Evolutionary conservation across 805 yeast species (phyloP), one percentile per base, ranked within the genome.

Genomic region (Monosporozyma aquatica): DNA sequence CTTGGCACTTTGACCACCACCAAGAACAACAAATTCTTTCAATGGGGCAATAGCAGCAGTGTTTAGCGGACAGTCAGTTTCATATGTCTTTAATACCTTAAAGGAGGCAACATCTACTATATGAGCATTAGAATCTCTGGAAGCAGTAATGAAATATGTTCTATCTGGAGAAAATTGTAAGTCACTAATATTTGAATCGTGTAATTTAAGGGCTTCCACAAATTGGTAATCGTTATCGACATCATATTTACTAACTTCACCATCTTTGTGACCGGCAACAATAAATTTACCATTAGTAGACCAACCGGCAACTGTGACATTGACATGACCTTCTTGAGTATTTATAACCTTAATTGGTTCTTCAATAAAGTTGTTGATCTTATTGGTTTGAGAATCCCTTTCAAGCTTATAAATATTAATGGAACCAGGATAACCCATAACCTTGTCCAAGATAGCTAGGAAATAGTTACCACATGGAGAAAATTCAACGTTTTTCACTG

Each of bases 1-100:
- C 66, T 87, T 80, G 32, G 98, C 97, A 57, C 87, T 97, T 72
- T 92, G 97, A 79, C 99, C 99, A 70, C 99, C 99, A 42, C 97
- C 98, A 48, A 92, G 72, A 39, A 92, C 81, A 48, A 92, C 83
- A 61, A 81, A 90, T 60, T 92, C 90, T 69, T 92, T 92, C 44
- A 80, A 71, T 21, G 97, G 94, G 13, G 98, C 89, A 53, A 92
- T 82, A 51, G 95, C 82, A 15, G 97, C 97, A 28, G 95, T 77
- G 71, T 92, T 92, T 74, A 92, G 74, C 45, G 97, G 97, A 41
- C 95, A 87, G 62, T 87, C 97, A 5, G 95, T 80, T 53, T 73
- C 76, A 65, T 72, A 92, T 17, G 76, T 78, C 67, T 89, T 87
- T 64, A 84, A 65, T 41, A 79, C 59, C 49, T 78, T 74, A 47